phyloP scores from a whole-genome alignment of 1,139 yeast species.

The Arxiozyma slooffiae region DNA sequence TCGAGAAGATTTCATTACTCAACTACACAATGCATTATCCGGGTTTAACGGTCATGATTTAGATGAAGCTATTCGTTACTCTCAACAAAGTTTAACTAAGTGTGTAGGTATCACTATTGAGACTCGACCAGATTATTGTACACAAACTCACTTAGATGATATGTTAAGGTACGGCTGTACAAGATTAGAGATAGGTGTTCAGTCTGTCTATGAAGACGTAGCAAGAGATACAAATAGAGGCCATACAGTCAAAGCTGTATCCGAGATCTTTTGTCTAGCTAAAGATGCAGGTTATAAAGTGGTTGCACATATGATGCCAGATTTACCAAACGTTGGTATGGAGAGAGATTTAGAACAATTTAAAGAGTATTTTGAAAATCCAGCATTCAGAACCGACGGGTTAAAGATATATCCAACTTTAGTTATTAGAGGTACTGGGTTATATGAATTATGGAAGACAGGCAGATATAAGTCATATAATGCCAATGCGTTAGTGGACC shows the following conservation, averaged over 20 bases:
- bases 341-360: slow-evolving; percentile 95
- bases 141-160: slow-evolving; percentile 88
- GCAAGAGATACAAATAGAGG: slow-evolving; percentile 98
- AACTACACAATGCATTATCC: slow-evolving; percentile 86
- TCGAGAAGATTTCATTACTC: slow-evolving; percentile 79
- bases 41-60: slow-evolving; percentile 84
- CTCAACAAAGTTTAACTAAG: slow-evolving; percentile 91
- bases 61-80: slow-evolving; percentile 81
- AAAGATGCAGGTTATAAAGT: slow-evolving; percentile 98
- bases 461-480: slow-evolving; percentile 91
- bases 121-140: slow-evolving; percentile 97
- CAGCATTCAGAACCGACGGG: slow-evolving; percentile 95
- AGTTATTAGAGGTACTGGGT: slow-evolving; percentile 94
- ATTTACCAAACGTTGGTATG: slow-evolving; percentile 96
- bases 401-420: slow-evolving; percentile 89
- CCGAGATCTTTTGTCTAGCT: slow-evolving; percentile 90
- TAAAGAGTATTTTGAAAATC: slow-evolving; percentile 91
- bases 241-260: slow-evolving; percentile 91
- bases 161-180: slow-evolving; percentile 97
- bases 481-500: slow-evolving; percentile 86
- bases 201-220: slow-evolving; percentile 93
- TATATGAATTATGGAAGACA: slow-evolving; percentile 94
- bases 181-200: slow-evolving; percentile 93
- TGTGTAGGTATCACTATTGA: slow-evolving; percentile 98
- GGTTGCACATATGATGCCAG: slow-evolving; percentile 99